A percentile compares a stretch with the other conserved stretches of the same genome.
phyloP scores from a whole-genome alignment of 176 grass and related monocot genomes.

The Aegilops tauschii region DNA sequence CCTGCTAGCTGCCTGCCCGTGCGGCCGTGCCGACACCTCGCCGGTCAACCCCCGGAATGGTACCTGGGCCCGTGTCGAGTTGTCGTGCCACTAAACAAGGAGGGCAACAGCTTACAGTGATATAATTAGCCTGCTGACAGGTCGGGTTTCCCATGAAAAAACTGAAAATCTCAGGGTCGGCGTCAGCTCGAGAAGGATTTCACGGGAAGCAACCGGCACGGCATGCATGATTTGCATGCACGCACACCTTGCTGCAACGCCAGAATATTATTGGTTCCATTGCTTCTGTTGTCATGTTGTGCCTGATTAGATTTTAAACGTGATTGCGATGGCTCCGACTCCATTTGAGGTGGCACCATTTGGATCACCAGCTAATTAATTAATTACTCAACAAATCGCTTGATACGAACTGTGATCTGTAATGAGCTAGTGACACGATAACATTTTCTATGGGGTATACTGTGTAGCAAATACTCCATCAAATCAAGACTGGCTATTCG shows the following conservation, averaged over 20 bases:
- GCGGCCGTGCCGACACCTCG: background rate
- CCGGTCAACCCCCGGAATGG: too few species aligned
- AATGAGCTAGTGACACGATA: background rate
- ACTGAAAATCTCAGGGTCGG: background rate
- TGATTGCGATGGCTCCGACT: slow-evolving; percentile 3
- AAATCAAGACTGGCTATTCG: background rate
- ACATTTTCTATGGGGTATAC: background rate
- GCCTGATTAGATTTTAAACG: background rate
- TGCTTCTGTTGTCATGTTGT: background rate
- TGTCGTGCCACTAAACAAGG: too few species aligned
- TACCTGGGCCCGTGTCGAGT: too few species aligned
- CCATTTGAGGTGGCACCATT: slow-evolving; percentile 24
- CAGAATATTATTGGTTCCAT: slow-evolving; percentile 13
- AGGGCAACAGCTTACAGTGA: too few species aligned
- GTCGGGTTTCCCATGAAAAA: background rate
- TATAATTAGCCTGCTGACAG: too few species aligned
- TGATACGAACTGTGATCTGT: background rate
- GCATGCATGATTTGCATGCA: slow-evolving; percentile 8
- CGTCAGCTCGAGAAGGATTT: slow-evolving; percentile 6
- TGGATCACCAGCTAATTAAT: background rate
- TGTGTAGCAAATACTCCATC: background rate
- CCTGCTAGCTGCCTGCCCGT: too few species aligned
- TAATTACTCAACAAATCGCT: background rate
- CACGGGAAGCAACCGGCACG: slow-evolving; percentile 26
- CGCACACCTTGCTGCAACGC: background rate